These are phyloP conservation scores for Andrographis paniculata DNA, from an alignment of 305 asterid genomes.

Conservation along the genomic window DNA sequence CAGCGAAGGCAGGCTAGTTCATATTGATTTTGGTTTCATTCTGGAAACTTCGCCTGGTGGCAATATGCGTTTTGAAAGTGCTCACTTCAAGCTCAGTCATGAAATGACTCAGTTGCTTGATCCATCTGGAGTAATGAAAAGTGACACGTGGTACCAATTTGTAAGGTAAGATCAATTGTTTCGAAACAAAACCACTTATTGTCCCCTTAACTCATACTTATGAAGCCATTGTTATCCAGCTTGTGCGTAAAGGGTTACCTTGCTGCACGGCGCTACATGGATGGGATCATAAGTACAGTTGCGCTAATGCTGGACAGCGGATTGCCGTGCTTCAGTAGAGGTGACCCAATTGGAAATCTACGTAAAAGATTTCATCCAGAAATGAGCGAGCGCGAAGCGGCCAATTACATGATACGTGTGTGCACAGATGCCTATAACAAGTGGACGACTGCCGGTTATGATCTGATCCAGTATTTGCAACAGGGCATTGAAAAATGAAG, in stretches of 20 bases:
- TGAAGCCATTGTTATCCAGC: constrained; percentile 35
- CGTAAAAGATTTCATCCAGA: constrained; percentile 96
- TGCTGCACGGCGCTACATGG: constrained; percentile 90
- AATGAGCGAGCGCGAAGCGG: constrained; percentile 98
- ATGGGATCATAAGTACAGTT: constrained; percentile 80
- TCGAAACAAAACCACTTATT: background rate
- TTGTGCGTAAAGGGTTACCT: constrained; percentile 97
- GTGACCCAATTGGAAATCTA: constrained; percentile 97
- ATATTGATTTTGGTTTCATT: constrained; percentile 96
- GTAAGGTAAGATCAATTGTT: constrained; percentile 48
- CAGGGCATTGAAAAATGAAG: constrained; percentile 95
- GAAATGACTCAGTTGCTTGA: constrained; percentile 98
- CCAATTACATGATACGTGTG: constrained; percentile 76
- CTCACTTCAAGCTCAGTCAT: constrained; percentile 95
- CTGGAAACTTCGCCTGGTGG: constrained; percentile 98
- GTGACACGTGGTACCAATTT: constrained; percentile 85
- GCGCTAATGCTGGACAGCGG: constrained; percentile 86
- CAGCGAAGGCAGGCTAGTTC: constrained; percentile 97
- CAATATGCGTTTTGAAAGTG: constrained; percentile 95
- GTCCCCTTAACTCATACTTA: background rate
- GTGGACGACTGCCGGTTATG: constrained; percentile 96
- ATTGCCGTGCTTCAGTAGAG: constrained; percentile 96
- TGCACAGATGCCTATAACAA: constrained; percentile 93
- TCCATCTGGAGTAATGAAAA: constrained; percentile 96
- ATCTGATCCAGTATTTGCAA: constrained; percentile 91